phyloP scores from a whole-genome alignment of 2,329 filamentous ascomycete genomes.

The Trichophyton benhamiae region DNA sequence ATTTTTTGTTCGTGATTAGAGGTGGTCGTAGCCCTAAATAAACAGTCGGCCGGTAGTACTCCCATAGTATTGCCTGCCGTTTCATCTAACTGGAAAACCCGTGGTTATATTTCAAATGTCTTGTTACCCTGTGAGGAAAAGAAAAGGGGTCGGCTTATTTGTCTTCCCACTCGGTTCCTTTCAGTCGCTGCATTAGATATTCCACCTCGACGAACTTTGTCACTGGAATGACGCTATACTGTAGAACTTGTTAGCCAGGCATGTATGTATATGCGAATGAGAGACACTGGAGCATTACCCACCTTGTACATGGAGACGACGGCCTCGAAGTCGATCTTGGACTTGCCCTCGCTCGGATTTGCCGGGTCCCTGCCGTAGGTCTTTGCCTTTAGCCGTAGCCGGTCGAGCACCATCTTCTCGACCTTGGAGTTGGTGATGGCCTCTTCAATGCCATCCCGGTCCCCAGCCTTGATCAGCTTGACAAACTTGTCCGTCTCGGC shows the following conservation, averaged over 20 bases:
- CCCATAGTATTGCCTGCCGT: background rate
- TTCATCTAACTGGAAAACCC: background rate
- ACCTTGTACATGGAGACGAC: constrained; percentile 75
- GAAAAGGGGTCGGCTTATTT: constrained; percentile 29
- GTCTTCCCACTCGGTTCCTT: constrained; percentile 38
- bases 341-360: constrained; percentile 34
- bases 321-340: constrained; percentile 84
- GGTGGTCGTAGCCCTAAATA: background rate
- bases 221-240: constrained; percentile 77
- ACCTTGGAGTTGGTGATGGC: constrained; percentile 85
- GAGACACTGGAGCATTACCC: constrained; percentile 11
- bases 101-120: background rate
- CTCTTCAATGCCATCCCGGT: constrained; percentile 68
- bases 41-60: background rate
- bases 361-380: constrained; percentile 90
- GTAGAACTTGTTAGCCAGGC: constrained; percentile 9
- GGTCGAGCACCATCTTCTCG: constrained; percentile 80
- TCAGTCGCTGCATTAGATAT: constrained; percentile 87
- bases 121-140: background rate
- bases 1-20: background rate
- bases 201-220: constrained; percentile 99
- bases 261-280: background rate
- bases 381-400: constrained; percentile 74
- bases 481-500: constrained; percentile 72
- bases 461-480: constrained; percentile 64